Conservation (phyloP, 352 stramenopile species). For the Pythium pyrilobum region DNA sequence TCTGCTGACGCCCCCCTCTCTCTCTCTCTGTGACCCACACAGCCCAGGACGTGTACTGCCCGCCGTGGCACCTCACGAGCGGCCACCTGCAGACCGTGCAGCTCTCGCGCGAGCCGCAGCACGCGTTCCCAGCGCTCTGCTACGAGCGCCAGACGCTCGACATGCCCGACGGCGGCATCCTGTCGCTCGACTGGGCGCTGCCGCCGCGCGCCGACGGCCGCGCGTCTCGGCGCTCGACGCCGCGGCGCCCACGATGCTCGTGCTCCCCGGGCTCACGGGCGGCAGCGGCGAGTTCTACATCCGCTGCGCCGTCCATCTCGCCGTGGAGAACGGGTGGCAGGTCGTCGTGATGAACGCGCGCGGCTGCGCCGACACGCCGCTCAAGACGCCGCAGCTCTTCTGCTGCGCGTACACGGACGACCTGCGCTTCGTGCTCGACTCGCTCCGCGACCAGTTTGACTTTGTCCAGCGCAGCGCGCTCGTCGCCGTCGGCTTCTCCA, state of each 20-base stretch:
- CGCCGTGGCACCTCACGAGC: constrained; percentile 57
- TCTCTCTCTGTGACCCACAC: neutral
- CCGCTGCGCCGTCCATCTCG: constrained; percentile 30
- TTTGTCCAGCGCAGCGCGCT: constrained; percentile 31
- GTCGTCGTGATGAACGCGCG: constrained; percentile 73
- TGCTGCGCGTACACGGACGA: constrained; percentile 68
- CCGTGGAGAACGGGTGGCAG: constrained; percentile 49
- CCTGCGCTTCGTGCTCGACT: constrained; percentile 38
- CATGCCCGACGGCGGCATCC: constrained; percentile 55
- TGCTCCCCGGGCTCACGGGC: constrained; percentile 54
- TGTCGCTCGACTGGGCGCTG: constrained; percentile 73
- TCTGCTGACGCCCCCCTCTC: too few relatives aligned
- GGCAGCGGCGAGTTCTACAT: constrained; percentile 69
- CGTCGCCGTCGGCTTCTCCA: constrained; percentile 58
- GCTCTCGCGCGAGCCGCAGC: constrained; percentile 32
- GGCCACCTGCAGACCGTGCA: constrained; percentile 57
- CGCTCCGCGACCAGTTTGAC: constrained; percentile 32
- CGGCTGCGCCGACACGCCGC: constrained; percentile 52
- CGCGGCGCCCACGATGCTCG: constrained; percentile 32
- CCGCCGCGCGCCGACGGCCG: constrained; percentile 12
- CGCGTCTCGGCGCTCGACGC: constrained; percentile 28
- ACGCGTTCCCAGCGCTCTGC: constrained; percentile 22
- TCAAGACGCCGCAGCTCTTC: constrained; percentile 55
- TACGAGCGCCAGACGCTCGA: constrained; percentile 61
- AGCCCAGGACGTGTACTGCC: constrained; percentile 46